Evolutionary conservation across 768 basidiomycete genomes (phyloP), one percentile per base, ranked within the genome.

Genomic region (Tricholoma furcatifolium): DNA sequence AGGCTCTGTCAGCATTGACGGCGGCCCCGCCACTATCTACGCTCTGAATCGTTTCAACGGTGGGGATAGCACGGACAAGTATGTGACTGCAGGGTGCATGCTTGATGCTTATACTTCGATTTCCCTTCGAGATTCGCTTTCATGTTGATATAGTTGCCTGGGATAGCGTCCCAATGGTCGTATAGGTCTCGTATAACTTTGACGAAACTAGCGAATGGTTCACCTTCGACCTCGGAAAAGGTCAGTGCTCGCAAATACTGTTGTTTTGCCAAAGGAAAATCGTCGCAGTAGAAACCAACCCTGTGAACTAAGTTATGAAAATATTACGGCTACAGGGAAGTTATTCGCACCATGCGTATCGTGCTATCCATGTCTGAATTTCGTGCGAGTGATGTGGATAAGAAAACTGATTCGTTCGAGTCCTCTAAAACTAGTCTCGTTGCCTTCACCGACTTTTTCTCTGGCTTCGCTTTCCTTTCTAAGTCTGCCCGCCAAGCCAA

Each of bases 401-500:
- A n/a, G n/a, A n/a, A n/a, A n/a, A n/a, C n/a, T n/a, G n/a, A n/a
- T n/a, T n/a, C n/a, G n/a, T n/a, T n/a, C n/a, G n/a, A n/a, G n/a
- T n/a, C n/a, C n/a, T n/a, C n/a, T n/a, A n/a, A n/a, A n/a, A n/a
- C n/a, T n/a, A n/a, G n/a, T n/a, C n/a, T n/a, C n/a, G n/a, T n/a
- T n/a, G n/a, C n/a, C n/a, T n/a, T n/a, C n/a, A n/a, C n/a, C n/a
- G n/a, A n/a, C n/a, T n/a, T n/a, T n/a, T n/a, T n/a, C n/a, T n/a
- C n/a, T n/a, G n/a, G n/a, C n/a, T n/a, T n/a, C n/a, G n/a, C n/a
- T n/a, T n/a, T n/a, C n/a, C n/a, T n/a, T 11, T 52, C 54, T 30
- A 63, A 63, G 60, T 60, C 60, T 34, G 57, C 58, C 49, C 72
- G 74, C 53, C 80, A 87, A 34, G 68, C 69, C 6, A 80, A 78